A percentile compares a stretch with the other conserved stretches of the same genome.
Evolutionary conservation across 1,284 basidiomycete genomes (phyloP).

Genomic region (Schizophyllum amplum): DNA sequence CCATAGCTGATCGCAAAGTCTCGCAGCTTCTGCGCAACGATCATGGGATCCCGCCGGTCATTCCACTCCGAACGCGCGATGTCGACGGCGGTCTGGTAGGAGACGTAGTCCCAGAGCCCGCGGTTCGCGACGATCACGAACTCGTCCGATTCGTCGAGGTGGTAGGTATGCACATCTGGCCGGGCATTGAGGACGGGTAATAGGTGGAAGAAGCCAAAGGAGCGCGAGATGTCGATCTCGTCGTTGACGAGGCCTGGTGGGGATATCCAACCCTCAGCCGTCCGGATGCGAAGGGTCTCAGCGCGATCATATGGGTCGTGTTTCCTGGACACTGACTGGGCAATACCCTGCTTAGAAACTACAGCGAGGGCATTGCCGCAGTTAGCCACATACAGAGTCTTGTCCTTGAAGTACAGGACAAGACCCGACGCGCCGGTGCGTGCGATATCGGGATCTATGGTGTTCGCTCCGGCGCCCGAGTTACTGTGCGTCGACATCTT

Average conservation of each 20-base stretch:
- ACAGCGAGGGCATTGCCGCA: slow-evolving; percentile 88
- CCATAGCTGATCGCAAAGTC: slow-evolving; percentile 98
- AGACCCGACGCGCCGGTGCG: slow-evolving; percentile 83
- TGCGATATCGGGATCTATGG: slow-evolving; percentile 35
- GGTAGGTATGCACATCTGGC: slow-evolving; percentile 69
- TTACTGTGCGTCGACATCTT: slow-evolving; percentile 67
- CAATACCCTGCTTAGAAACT: slow-evolving; percentile 76
- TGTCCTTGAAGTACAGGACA: slow-evolving; percentile 79
- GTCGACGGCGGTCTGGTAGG: slow-evolving; percentile 95
- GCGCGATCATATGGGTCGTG: slow-evolving; percentile 89
- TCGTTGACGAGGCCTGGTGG: slow-evolving; percentile 93
- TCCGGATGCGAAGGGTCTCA: slow-evolving; percentile 83
- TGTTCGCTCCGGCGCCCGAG: slow-evolving; percentile 18
- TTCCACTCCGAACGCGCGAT: slow-evolving; percentile 78
- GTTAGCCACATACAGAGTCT: slow-evolving; percentile 86
- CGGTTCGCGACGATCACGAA: slow-evolving; percentile 95
- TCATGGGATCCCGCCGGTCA: slow-evolving; percentile 56
- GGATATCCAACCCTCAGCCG: slow-evolving; percentile 94
- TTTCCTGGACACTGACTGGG: slow-evolving; percentile 69
- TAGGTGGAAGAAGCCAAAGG: slow-evolving; percentile 91
- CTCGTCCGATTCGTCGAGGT: slow-evolving; percentile 84
- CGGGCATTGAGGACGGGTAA: slow-evolving; percentile 88
- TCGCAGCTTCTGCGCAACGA: slow-evolving; percentile 93
- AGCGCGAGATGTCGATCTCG: slow-evolving; percentile 84
- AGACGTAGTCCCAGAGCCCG: slow-evolving; percentile 91